Percentiles rank a stretch among this genome's conserved stretches.
These are phyloP conservation scores for Penicillium manginii DNA, from an alignment of 495 filamentous ascomycete species.

Conservation along the genomic window DNA sequence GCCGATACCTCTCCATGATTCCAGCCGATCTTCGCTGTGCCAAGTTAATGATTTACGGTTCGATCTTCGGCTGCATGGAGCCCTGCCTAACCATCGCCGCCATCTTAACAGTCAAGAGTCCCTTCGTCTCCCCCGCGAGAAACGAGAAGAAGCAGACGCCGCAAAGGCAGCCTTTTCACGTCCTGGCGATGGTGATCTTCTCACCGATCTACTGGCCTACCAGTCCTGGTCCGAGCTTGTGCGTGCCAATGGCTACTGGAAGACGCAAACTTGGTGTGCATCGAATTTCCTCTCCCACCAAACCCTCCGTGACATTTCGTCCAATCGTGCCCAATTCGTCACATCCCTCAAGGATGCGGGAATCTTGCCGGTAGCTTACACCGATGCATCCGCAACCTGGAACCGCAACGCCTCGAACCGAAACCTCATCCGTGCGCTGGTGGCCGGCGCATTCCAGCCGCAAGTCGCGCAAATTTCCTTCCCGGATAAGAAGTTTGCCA, in stretches of 20 bases:
- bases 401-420: constrained; percentile 57
- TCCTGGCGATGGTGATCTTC: constrained; percentile 76
- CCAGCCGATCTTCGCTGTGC: constrained; percentile 91
- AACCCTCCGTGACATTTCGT: constrained; percentile 82
- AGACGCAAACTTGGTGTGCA: constrained; percentile 79
- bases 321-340: constrained; percentile 83
- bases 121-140: constrained; percentile 84
- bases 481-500: constrained; percentile 92
- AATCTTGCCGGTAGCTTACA: constrained; percentile 64
- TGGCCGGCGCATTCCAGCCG: constrained; percentile 90
- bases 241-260: constrained; percentile 56
- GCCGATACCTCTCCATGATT: constrained; percentile 89
- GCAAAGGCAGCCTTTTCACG: constrained; percentile 71
- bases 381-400: constrained; percentile 33
- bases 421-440: constrained; percentile 79
- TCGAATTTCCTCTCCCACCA: constrained; percentile 84
- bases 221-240: constrained; percentile 75
- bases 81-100: constrained; percentile 87
- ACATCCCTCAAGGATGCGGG: constrained; percentile 84
- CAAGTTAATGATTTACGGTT: constrained; percentile 94
- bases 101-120: constrained; percentile 81
- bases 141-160: constrained; percentile 80
- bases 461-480: constrained; percentile 89
- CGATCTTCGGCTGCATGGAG: constrained; percentile 89
- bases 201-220: constrained; percentile 84